Percentiles rank a stretch among this genome's conserved stretches.
Evolutionary conservation across 2,329 filamentous ascomycete species (phyloP).

Genomic region (Falciphora oryzae): DNA sequence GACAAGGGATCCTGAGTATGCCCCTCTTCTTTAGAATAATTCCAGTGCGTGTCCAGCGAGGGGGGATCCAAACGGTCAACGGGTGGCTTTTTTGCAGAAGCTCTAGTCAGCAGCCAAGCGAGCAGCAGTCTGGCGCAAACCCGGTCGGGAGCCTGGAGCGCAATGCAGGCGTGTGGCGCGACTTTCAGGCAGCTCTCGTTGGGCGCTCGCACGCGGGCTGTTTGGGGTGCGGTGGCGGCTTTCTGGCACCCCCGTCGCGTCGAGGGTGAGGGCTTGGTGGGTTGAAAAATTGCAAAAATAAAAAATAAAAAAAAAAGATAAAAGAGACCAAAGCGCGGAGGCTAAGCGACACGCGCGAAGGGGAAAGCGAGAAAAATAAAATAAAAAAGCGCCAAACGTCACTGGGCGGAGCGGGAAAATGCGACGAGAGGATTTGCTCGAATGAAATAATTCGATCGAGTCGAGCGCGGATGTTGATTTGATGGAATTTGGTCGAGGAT

Average conservation of each 20-base stretch:
- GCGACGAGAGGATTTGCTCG: constrained; percentile 10
- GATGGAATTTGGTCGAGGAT: constrained; percentile 25
- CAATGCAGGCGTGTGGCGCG: too few species aligned
- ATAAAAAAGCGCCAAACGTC: neutral
- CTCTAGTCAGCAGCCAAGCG: neutral
- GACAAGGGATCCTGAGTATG: neutral
- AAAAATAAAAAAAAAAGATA: constrained; percentile 1
- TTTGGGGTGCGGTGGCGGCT: neutral
- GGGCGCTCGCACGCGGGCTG: neutral
- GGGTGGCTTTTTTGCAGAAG: neutral
- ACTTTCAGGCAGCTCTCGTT: neutral
- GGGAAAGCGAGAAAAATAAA: neutral
- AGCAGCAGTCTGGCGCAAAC: neutral
- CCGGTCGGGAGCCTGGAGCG: too few species aligned
- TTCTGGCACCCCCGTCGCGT: constrained; percentile 2
- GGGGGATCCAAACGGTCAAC: neutral
- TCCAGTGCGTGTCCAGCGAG: neutral
- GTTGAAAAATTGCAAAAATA: neutral
- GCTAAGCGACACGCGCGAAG: neutral
- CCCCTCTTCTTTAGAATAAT: neutral
- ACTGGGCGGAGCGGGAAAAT: constrained; percentile 9
- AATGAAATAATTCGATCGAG: constrained; percentile 7
- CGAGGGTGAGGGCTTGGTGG: constrained; percentile 1
- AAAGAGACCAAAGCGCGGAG: constrained; percentile 5
- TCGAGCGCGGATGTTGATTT: constrained; percentile 25